Base-by-base conservation (phyloP, 768 basidiomycete species). In the Imleria badia region DNA sequence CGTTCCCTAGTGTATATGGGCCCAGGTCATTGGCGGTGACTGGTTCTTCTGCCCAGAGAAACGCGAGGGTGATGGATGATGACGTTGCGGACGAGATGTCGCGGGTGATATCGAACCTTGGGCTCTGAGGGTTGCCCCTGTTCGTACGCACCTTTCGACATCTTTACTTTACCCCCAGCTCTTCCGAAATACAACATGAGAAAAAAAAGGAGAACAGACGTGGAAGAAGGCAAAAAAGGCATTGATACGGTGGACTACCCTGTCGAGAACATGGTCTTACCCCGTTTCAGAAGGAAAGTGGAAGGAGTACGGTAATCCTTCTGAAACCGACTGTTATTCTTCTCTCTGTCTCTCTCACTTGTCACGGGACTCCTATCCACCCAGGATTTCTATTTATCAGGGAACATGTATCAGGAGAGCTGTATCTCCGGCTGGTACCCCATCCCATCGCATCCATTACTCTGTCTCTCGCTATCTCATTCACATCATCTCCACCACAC, bases 1-100 rank as follows among this genome's bases (percentile, higher is more conserved):
- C 82, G 12, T 93, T 92, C 75, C 91, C 90, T 14, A 91, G 89
- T 61, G 91, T 93, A 11, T 92, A 92, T 66, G 89, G 83, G 1
- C 82, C 86, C 5, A 81, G 85, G 47, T 72, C 78, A 48, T 75
- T 77, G 40, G 70, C 77, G 6, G 74, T 79, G 26, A 72, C 79
- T 15, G 78, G 78, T 45, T 64, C 75, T 22, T 75, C 77, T 48
- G 68, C 71, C 20, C 81, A 79, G 58, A 71, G 77, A 58, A 72
- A 71, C 44, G 68, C 53, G 68, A 68, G 60, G 52, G 67, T 62
- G 45, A 60, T 71, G 53, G 85, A 86, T 40, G 85, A 83, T 36
- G 83, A 82, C 42, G 74, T 74, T 23, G 78, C 82, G 51, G 85
- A 87, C 51, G 87, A 89, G 63, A 84, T 89, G 51, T 84, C 88